These are phyloP conservation scores for Penicillium mononematosum DNA, from an alignment of 495 filamentous ascomycete genomes.

Conservation along the genomic window DNA sequence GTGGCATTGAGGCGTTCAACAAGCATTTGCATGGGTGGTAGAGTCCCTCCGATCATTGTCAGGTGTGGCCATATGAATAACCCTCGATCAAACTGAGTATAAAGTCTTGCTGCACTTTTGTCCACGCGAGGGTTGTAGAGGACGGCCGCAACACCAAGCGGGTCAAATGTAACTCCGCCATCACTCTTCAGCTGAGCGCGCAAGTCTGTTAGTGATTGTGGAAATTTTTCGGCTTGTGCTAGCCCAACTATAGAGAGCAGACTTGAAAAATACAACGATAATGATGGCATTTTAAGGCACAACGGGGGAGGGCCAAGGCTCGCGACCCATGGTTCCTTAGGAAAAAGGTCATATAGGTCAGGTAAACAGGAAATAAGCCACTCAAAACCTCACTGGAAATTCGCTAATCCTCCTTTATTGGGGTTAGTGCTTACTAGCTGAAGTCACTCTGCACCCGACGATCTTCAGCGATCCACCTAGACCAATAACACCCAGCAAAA, in stretches of 20 bases:
- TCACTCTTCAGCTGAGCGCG: conserved; percentile 10
- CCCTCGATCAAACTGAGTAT: conserved; percentile 29
- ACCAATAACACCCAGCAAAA: not conserved
- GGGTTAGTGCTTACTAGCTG: conserved; percentile 2
- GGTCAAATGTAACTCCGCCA: conserved; percentile 29
- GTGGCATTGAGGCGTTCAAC: conserved; percentile 29
- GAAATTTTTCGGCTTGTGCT: not conserved
- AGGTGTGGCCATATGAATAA: conserved; percentile 34
- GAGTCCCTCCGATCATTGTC: conserved; percentile 33
- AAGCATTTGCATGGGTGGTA: conserved; percentile 31
- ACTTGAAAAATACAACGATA: not conserved
- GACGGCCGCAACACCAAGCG: conserved; percentile 33
- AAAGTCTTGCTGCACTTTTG: conserved; percentile 27
- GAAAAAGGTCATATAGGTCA: no score
- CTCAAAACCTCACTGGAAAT: not conserved
- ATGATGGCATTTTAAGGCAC: not conserved
- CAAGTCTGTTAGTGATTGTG: conserved; percentile 1
- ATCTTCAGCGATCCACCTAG: not conserved
- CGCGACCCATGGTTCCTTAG: not conserved
- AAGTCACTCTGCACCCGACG: not conserved
- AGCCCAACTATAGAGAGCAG: not conserved
- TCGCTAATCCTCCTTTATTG: not conserved
- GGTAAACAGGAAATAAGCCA: not conserved
- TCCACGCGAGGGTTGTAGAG: conserved; percentile 31
- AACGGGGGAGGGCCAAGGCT: not conserved